Evolutionary conservation across 805 yeast species (phyloP).

Genomic region (Spathaspora hagerdaliae): DNA sequence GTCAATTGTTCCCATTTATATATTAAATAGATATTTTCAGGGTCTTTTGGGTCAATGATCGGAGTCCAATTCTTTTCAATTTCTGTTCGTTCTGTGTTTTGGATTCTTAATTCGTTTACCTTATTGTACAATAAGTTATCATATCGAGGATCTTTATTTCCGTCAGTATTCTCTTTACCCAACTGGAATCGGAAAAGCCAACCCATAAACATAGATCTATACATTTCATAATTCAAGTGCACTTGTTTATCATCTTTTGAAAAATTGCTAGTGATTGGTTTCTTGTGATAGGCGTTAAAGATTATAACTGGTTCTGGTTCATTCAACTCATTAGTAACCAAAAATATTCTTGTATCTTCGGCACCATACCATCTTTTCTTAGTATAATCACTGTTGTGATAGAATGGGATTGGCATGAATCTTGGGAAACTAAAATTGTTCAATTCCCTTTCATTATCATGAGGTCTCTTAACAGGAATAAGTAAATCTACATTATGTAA

Average conservation of each 20-base stretch:
- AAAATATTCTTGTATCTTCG: conserved; percentile 23
- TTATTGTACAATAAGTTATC: conserved; percentile 15
- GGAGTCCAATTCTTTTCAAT: conserved; percentile 41
- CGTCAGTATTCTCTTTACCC: conserved; percentile 27
- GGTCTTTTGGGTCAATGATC: conserved; percentile 23
- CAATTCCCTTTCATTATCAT: conserved; percentile 3
- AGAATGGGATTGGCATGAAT: conserved; percentile 10
- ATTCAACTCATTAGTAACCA: conserved; percentile 13
- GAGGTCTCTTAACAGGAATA: conserved; percentile 15
- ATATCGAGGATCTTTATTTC: conserved; percentile 8
- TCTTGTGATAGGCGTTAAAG: conserved; percentile 7
- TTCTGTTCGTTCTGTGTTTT: conserved; percentile 2
- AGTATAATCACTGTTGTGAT: conserved; percentile 8
- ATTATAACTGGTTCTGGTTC: conserved; percentile 15
- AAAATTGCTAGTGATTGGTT: neutral
- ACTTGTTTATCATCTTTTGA: neutral
- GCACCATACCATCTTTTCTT: conserved; percentile 16
- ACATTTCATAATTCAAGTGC: conserved; percentile 1
- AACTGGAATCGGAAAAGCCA: conserved; percentile 31
- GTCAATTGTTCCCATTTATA: conserved; percentile 30
- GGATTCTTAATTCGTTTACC: conserved; percentile 17
- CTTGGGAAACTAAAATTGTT: conserved; percentile 11
- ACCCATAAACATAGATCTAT: conserved; percentile 27
- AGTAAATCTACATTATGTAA: conserved; percentile 17
- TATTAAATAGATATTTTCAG: conserved; percentile 25